Conservation (phyloP, 192 early-diverging fungal species). For the Backusella tuberculispora region DNA sequence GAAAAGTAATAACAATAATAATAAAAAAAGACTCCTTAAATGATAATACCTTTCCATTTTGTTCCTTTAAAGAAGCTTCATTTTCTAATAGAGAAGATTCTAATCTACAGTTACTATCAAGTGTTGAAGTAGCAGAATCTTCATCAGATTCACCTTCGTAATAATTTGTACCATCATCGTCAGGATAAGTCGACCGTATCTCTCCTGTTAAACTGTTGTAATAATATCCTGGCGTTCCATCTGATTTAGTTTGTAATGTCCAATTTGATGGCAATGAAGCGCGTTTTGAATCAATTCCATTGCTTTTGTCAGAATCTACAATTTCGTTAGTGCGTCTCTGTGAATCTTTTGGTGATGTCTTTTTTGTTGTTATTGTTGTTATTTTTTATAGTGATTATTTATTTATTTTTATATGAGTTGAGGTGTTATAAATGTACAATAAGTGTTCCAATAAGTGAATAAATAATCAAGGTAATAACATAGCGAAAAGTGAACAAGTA, state of each 20-base stretch:
- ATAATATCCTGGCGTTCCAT: conserved; percentile 40
- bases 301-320: neutral
- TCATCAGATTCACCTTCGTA: conserved; percentile 21
- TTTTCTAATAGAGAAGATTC: neutral
- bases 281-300: neutral
- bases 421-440: neutral
- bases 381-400: neutral
- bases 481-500: neutral
- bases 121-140: conserved; percentile 13
- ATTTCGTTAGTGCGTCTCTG: neutral
- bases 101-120: conserved; percentile 18
- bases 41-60: neutral
- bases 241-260: conserved; percentile 29
- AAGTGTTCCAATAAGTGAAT: neutral
- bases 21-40: conserved; percentile 2
- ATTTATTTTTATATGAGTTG: neutral
- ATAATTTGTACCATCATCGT: conserved; percentile 16
- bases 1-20: neutral
- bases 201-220: conserved; percentile 38
- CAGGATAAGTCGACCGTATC: conserved; percentile 33
- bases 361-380: conserved; percentile 7
- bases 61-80: neutral
- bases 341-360: neutral
- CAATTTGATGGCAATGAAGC: conserved; percentile 19
- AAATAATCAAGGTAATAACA: neutral